These are phyloP conservation scores for Coniosporium apollinis DNA, from an alignment of 495 filamentous ascomycete species.

Conservation along the genomic window DNA sequence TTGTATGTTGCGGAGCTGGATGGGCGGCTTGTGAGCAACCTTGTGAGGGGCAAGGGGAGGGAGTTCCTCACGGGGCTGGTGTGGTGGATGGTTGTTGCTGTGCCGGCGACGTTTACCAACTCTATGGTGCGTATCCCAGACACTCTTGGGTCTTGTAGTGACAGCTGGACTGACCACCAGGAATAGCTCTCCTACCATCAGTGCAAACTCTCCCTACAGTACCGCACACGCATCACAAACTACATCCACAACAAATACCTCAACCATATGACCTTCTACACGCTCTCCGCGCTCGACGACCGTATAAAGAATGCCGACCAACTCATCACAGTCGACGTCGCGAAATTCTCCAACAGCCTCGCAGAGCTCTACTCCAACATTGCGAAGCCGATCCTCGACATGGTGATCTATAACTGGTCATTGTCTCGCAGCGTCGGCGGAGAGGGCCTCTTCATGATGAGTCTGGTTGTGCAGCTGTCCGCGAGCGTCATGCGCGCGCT, in stretches of 20 bases:
- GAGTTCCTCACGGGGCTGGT: slow-evolving; percentile 79
- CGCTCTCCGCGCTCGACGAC: slow-evolving; percentile 85
- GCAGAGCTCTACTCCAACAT: slow-evolving; percentile 93
- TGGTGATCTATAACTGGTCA: slow-evolving; percentile 90
- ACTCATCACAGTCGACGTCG: slow-evolving; percentile 88
- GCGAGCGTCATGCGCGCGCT: slow-evolving; percentile 84
- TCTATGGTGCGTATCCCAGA: slow-evolving; percentile 61
- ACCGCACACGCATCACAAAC: slow-evolving; percentile 78
- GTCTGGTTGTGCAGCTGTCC: slow-evolving; percentile 78
- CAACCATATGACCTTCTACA: slow-evolving; percentile 93
- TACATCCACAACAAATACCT: slow-evolving; percentile 90
- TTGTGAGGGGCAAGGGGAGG: slow-evolving; percentile 80
- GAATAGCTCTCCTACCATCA: slow-evolving; percentile 90
- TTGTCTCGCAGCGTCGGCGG: slow-evolving; percentile 85
- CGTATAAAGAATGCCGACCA: slow-evolving; percentile 98
- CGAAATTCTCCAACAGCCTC: slow-evolving; percentile 86
- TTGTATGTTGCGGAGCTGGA: slow-evolving; percentile 94
- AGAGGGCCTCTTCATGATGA: slow-evolving; percentile 89
- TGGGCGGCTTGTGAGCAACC: slow-evolving; percentile 71
- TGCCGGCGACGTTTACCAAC: slow-evolving; percentile 97
- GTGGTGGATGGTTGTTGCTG: slow-evolving; percentile 97
- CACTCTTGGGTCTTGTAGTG: not conserved
- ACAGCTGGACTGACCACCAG: not conserved
- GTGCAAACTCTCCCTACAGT: slow-evolving; percentile 80
- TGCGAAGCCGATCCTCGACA: slow-evolving; percentile 89